Evolutionary conservation across 768 basidiomycete genomes (phyloP), one percentile per base, ranked within the genome.

Genomic region (Suillus variegatus): DNA sequence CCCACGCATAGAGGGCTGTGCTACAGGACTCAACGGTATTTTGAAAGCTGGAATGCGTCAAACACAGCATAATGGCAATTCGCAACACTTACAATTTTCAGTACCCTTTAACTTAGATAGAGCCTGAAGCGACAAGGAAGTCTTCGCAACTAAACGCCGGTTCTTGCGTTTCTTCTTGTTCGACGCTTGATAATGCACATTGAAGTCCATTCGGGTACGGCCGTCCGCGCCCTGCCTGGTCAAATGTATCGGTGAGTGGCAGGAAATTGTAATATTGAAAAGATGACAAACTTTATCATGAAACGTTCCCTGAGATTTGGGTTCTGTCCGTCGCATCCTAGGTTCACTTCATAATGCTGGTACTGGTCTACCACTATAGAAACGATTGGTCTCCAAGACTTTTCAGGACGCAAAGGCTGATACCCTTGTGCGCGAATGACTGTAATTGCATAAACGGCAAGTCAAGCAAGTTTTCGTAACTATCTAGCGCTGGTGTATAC

Each of bases 241-340:
- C 89, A 60, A 10, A 44, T 9, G 54, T 18, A 51, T 12, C 6
- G 55, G 22, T 10, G 44, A 25, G 68, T 28, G 14, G 8, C 22
- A n/a, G 22, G 20, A 18, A 13, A 41, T 4, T 18, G 13, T 7
- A 35, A 55, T n/a, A 13, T 16, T 18, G 36, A 32, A 40, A 14
- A 22, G 28, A 35, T 14, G 4, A 79, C 87, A 62, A 71, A 91
- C 90, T 32, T 32, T 32, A 90, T 78, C 35, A 72, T 68, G 64
- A 88, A 83, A 1, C 73, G 75, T 1, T 82, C 79, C 66, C 86
- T 88, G 57, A 86, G 76, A 69, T 92, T 91, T 1, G 88, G 84
- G 64, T 88, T 89, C 70, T 91, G 89, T 0, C 91, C 91, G 63
- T 92, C 89, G 22, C 79, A 78, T 0, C 90, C 91, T 3, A 92